These are phyloP conservation scores for Solanum rostratum DNA, from an alignment of 257 asterid species.

Conservation along the genomic window DNA sequence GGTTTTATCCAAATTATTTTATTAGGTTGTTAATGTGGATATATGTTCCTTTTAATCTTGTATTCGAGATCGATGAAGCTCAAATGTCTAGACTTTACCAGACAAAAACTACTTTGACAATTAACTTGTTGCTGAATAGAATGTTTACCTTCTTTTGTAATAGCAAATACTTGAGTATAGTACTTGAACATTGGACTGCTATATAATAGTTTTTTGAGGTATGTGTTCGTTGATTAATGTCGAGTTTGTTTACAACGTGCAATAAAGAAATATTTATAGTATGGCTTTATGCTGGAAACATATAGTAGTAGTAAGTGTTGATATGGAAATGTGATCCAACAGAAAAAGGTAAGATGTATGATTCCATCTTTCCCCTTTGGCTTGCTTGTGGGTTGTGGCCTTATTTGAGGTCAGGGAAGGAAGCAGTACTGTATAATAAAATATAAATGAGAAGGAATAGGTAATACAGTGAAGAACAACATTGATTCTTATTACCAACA, in stretches of 20 bases:
- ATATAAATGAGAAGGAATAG: neutral
- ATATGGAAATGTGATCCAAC: too few species aligned
- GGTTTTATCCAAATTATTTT: neutral
- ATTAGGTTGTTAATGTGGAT: neutral
- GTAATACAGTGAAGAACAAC: neutral
- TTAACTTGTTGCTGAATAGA: neutral
- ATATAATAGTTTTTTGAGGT: neutral
- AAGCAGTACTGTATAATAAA: neutral
- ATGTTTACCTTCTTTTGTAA: neutral
- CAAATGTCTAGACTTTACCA: neutral
- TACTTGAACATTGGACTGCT: neutral
- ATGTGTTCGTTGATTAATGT: neutral
- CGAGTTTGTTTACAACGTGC: neutral
- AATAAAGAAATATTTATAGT: neutral
- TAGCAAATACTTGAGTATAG: neutral
- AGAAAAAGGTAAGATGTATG: too few species aligned
- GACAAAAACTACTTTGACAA: neutral
- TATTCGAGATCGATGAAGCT: neutral
- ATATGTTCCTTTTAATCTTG: neutral
- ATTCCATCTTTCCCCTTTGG: neutral
- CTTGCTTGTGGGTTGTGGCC: neutral
- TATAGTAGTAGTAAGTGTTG: neutral
- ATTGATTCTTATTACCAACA: constrained; percentile 13
- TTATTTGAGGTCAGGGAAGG: neutral
- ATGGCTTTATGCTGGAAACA: neutral